A percentile compares a stretch with the other conserved stretches of the same genome.
Evolutionary conservation across 31 red algal species (phyloP).

Genomic region (Endocladia muricata): DNA sequence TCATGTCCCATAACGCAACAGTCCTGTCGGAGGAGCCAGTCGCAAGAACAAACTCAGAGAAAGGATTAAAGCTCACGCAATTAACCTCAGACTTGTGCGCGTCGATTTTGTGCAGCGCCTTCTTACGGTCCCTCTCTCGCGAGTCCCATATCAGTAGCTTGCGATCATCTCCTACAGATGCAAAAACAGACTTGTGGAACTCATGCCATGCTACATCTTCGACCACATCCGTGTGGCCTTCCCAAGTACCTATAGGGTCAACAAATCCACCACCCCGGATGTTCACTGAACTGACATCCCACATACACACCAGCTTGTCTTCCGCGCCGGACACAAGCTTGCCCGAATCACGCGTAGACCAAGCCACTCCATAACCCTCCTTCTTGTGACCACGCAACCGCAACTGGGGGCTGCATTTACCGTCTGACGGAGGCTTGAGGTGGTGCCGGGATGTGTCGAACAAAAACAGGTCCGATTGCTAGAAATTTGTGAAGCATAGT

Average conservation of each 20-base stretch:
- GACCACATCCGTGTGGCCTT: slow-evolving; percentile 80
- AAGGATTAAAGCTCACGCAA: slow-evolving; percentile 96
- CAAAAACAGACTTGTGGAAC: slow-evolving; percentile 66
- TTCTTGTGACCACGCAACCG: slow-evolving; percentile 78
- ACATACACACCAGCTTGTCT: slow-evolving; percentile 85
- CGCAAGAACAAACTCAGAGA: slow-evolving; percentile 78
- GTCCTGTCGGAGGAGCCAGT: slow-evolving; percentile 88
- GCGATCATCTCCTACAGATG: slow-evolving; percentile 86
- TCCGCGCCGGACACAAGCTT: slow-evolving; percentile 83
- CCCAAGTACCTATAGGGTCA: slow-evolving; percentile 56
- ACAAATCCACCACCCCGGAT: slow-evolving; percentile 48
- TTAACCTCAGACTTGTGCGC: slow-evolving; percentile 96
- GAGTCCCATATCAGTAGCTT: slow-evolving; percentile 90
- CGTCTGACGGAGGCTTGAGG: slow-evolving; percentile 81
- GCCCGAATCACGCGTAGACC: slow-evolving; percentile 62
- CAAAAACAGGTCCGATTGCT: slow-evolving; percentile 82
- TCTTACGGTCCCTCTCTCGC: slow-evolving; percentile 65
- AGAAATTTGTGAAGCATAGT: background rate
- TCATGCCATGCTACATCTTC: slow-evolving; percentile 91
- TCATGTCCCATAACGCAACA: slow-evolving; percentile 92
- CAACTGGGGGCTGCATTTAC: slow-evolving; percentile 74
- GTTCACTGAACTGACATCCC: slow-evolving; percentile 58
- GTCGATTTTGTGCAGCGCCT: slow-evolving; percentile 53
- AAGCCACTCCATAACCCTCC: slow-evolving; percentile 93
- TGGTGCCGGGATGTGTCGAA: slow-evolving; percentile 91